Evolutionary conservation across 805 yeast genomes (phyloP).

Genomic region (Ascoidea rubescens): DNA sequence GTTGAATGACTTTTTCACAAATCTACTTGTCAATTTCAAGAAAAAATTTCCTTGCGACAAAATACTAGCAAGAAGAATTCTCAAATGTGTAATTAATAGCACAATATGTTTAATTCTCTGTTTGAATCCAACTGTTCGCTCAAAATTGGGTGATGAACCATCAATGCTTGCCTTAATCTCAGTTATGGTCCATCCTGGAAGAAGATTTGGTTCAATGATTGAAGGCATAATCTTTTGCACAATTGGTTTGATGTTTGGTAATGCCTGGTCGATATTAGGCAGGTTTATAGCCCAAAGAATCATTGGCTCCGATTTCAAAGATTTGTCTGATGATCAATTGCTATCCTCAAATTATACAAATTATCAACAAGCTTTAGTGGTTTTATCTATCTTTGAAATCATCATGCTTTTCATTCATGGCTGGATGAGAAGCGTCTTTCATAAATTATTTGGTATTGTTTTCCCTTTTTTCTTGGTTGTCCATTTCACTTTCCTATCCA

Average conservation of each 20-base stretch:
- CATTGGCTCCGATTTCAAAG: slow-evolving; percentile 16
- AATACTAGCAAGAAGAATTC: slow-evolving; percentile 16
- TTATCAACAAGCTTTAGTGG: slow-evolving; percentile 26
- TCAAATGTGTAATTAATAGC: slow-evolving; percentile 23
- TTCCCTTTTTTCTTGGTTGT: slow-evolving; percentile 35
- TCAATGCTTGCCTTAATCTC: slow-evolving; percentile 31
- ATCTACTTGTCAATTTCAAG: no score
- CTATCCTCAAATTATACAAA: slow-evolving; percentile 17
- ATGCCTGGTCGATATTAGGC: slow-evolving; percentile 26
- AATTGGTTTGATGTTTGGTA: slow-evolving; percentile 27
- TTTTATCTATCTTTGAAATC: slow-evolving; percentile 29
- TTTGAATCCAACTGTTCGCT: slow-evolving; percentile 22
- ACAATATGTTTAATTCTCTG: slow-evolving; percentile 29
- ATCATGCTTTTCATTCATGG: slow-evolving; percentile 35
- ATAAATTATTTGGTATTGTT: slow-evolving; percentile 30
- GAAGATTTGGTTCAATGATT: slow-evolving; percentile 32
- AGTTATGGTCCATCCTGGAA: slow-evolving; percentile 35
- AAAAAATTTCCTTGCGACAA: background rate
- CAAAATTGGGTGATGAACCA: slow-evolving; percentile 24
- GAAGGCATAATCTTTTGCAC: slow-evolving; percentile 26
- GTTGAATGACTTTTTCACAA: no score
- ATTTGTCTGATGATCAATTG: slow-evolving; percentile 19
- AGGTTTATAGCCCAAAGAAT: slow-evolving; percentile 27
- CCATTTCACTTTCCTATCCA: slow-evolving; percentile 31
- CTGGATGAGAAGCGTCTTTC: slow-evolving; percentile 32